Evolutionary conservation across 345 rosid species (phyloP).

Genomic region (Citrus inodora): DNA sequence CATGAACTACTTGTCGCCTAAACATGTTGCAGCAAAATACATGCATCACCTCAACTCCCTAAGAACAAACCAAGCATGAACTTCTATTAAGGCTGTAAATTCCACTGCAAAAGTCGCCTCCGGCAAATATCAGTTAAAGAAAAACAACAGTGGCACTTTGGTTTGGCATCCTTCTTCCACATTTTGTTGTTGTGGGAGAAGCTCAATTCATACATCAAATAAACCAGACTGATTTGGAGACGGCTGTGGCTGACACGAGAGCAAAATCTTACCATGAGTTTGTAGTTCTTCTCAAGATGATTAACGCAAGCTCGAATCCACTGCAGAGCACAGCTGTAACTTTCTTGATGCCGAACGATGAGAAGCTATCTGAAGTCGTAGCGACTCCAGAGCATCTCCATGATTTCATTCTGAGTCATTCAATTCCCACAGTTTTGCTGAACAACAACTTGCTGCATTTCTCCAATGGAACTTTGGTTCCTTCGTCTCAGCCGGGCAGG

Average conservation of each 20-base stretch:
- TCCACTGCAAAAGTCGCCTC: neutral
- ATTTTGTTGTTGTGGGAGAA: constrained; percentile 6
- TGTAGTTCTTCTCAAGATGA: constrained; percentile 39
- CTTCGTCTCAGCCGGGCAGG: constrained; percentile 21
- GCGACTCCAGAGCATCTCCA: constrained; percentile 13
- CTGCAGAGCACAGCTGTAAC: constrained; percentile 21
- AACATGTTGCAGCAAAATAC: neutral
- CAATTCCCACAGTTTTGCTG: constrained; percentile 25
- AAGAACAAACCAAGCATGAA: neutral
- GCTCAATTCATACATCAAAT: constrained; percentile 14
- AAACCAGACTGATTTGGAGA: constrained; percentile 28
- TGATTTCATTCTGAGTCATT: constrained; percentile 37
- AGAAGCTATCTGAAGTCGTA: constrained; percentile 20
- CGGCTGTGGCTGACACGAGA: constrained; percentile 38
- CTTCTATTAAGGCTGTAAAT: neutral
- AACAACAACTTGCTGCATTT: constrained; percentile 29
- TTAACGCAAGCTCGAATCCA: constrained; percentile 1
- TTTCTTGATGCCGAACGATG: constrained; percentile 34
- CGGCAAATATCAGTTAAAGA: neutral
- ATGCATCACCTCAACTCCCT: neutral
- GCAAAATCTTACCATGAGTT: constrained; percentile 36
- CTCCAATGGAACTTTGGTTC: constrained; percentile 36
- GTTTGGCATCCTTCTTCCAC: constrained; percentile 26
- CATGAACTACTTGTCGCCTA: constrained; percentile 1
- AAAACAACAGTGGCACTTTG: constrained; percentile 18